phyloP scores from a whole-genome alignment of 768 basidiomycete genomes.

The Symmetrospora coprosmae region DNA sequence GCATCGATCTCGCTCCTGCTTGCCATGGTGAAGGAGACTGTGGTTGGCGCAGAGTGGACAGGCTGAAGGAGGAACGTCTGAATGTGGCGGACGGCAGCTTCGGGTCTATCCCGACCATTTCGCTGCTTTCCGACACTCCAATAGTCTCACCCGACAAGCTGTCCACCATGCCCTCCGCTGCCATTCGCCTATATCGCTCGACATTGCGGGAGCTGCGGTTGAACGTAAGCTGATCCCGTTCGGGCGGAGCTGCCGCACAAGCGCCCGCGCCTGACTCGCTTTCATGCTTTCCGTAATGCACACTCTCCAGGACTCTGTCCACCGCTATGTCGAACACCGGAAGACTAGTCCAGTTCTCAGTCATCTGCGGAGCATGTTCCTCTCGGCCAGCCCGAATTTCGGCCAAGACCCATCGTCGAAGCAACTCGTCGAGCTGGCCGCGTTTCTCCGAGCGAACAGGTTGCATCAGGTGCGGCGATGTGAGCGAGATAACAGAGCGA shows the following conservation, averaged over 20 bases:
- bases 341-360: neutral
- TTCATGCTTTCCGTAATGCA: no score
- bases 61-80: no score
- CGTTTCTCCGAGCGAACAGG: neutral
- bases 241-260: no score
- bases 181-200: neutral
- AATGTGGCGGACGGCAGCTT: no score
- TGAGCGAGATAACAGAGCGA: no score
- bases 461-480: slow-evolving; percentile 9
- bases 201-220: slow-evolving; percentile 11
- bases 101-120: no score
- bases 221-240: neutral
- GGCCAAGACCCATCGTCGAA: no score
- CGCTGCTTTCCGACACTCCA: neutral
- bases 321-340: neutral
- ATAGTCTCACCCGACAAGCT: neutral
- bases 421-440: neutral
- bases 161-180: neutral
- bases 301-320: slow-evolving; percentile 1
- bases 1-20: neutral
- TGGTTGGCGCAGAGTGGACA: no score
- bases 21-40: no score
- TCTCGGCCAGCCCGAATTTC: no score
- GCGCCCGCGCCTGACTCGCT: no score
- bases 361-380: no score